Base-by-base conservation (phyloP, 1,139 yeast species). In the Hansenula sp. region DNA sequence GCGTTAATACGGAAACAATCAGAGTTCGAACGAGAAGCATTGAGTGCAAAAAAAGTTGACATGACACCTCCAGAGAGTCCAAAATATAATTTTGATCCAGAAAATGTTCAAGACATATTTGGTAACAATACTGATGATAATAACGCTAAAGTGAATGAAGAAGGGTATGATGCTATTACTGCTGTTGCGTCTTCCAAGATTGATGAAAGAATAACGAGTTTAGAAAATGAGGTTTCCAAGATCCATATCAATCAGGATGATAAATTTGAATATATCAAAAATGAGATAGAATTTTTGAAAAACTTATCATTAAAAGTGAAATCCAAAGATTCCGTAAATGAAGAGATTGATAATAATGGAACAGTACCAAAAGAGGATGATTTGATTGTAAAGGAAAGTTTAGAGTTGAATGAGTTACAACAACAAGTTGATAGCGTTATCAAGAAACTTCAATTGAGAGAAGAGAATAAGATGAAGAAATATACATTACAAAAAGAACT, bases 241-340 rank as follows among this genome's bases (percentile, higher is more conserved):
- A 37, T 45, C 10, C 44, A 25, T 18, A 40, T 40, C 10, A 38
- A 40, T 15, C 44, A 50, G 19, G 48, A 46, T 19, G 42, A 46
- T 11, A 45, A 45, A 16, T 44, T 52, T 33, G 47, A 47, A 11
- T 49, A 41, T n/a, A 43, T 55, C 30, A 47, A 50, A 27, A 44
- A 44, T 17, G 59, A 54, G 38, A 47, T 54, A 19, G 47, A 48
- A 28, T 51, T 48, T 19, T 47, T 55, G 41, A 55, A 49, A 34
- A 39, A 42, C 11, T 45, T 53, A 36, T 32, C 51, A 13, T 17
- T 47, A 13, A 30, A 46, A 18, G 30, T 35, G 29, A 37, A 34
- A 15, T 24, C 19, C 21, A 13, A 28, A 18, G 6, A 13, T 15
- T 10, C 35, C 4, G 18, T 8, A 38, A 15, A 2, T 27, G 32